Conservation (phyloP, 2,329 filamentous ascomycete genomes). For the Daldinia eschscholtzii region DNA sequence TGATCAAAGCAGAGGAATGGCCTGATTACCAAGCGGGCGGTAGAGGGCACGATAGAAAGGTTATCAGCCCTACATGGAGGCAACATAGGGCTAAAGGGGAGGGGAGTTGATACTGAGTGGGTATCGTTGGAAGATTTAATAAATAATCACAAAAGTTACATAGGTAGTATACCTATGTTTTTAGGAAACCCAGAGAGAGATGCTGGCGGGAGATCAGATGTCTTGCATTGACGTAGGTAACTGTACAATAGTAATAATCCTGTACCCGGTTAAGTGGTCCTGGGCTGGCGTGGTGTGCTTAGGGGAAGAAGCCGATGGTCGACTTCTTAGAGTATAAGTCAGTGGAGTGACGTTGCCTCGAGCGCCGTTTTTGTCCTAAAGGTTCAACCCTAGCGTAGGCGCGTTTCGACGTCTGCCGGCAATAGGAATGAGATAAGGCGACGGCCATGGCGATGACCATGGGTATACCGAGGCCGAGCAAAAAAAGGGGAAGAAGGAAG, state of each 20-base stretch:
- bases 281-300: constrained; percentile 17
- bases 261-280: constrained; percentile 3
- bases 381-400: constrained; percentile 16
- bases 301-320: constrained; percentile 17
- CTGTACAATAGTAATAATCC: constrained; percentile 28
- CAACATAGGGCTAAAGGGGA: constrained; percentile 21
- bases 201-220: constrained; percentile 24
- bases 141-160: constrained; percentile 17
- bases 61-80: constrained; percentile 18
- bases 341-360: constrained; percentile 41
- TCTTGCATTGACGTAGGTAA: constrained; percentile 36
- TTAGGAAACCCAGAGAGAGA: constrained; percentile 6
- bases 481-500: constrained; percentile 7
- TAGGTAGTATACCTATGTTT: not conserved
- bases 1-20: constrained; percentile 9
- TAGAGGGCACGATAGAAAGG: constrained; percentile 6
- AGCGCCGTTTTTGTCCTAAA: constrained; percentile 25
- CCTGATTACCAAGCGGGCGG: constrained; percentile 3
- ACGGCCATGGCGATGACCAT: not conserved
- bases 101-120: constrained; percentile 25
- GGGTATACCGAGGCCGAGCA: not conserved
- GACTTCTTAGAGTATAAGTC: constrained; percentile 26
- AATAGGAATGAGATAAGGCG: constrained; percentile 17
- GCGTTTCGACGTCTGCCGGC: constrained; percentile 18
- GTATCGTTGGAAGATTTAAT: constrained; percentile 30